Evolutionary conservation across 2,329 filamentous ascomycete species (phyloP).

Genomic region (Escovopsis sp.): DNA sequence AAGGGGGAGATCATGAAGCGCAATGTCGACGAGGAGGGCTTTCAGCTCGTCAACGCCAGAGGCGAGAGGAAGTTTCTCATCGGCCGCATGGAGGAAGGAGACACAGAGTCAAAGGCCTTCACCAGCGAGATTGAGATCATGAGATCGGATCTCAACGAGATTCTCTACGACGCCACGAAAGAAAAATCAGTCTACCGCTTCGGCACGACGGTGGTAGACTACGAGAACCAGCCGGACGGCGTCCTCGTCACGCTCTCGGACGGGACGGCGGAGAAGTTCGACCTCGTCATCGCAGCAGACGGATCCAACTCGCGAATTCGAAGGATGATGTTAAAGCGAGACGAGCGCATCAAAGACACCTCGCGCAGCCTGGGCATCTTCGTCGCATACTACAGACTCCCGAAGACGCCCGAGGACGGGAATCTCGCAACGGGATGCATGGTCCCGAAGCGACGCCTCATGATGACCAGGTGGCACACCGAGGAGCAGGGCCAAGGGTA

Average conservation of each 20-base stretch:
- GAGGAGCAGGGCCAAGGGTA: slow-evolving; percentile 12
- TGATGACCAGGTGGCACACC: slow-evolving; percentile 16
- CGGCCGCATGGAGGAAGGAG: slow-evolving; percentile 7
- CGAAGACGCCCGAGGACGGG: slow-evolving; percentile 9
- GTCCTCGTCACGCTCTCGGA: slow-evolving; percentile 7
- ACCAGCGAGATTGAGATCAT: slow-evolving; percentile 40
- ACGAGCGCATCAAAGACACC: slow-evolving; percentile 2
- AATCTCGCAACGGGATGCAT: slow-evolving; percentile 15
- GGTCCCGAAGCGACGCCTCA: slow-evolving; percentile 19
- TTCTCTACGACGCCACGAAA: slow-evolving; percentile 25
- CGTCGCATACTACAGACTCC: slow-evolving; percentile 24
- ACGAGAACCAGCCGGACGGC: slow-evolving; percentile 9
- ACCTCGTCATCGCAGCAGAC: slow-evolving; percentile 9
- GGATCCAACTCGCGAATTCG: slow-evolving; percentile 8
- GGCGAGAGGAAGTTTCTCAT: slow-evolving; percentile 24
- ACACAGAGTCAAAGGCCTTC: slow-evolving; percentile 15
- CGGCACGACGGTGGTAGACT: slow-evolving; percentile 13
- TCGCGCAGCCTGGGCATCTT: slow-evolving; percentile 11
- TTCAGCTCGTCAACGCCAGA: slow-evolving; percentile 28
- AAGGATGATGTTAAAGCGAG: slow-evolving; percentile 3
- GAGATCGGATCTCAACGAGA: slow-evolving; percentile 32
- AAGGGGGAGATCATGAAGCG: slow-evolving; percentile 19
- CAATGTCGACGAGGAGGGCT: slow-evolving; percentile 33
- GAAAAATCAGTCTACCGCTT: slow-evolving; percentile 17
- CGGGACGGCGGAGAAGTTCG: slow-evolving; percentile 6